Evolutionary conservation across 352 stramenopile species (phyloP), one percentile per base, ranked within the genome.

Genomic region (Phytophthora citricola): DNA sequence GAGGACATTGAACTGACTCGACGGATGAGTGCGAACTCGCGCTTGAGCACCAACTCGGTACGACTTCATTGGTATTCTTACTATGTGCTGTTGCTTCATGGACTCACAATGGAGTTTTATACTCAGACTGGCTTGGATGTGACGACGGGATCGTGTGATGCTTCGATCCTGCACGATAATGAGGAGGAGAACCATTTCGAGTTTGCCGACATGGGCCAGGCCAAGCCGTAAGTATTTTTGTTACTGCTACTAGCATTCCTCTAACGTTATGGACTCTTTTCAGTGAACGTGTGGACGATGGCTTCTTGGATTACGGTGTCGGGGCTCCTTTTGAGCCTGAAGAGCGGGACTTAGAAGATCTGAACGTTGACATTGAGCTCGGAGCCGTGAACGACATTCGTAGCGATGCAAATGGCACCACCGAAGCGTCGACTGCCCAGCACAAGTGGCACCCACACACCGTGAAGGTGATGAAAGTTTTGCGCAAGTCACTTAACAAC

Each of bases 401-500:
- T 57, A 82, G 76, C 27, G 89, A 91, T 67, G 74, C 81, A 24
- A 78, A 86, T 41, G 67, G 79, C 5, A 52, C 43, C 5, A 70
- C 74, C 32, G 78, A 63, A 24, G 77, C 63, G 9, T 84, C 81
- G 0, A 87, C 79, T 1, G 85, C 82, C 5, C 84, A 93, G 47
- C 91, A 98, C 78, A 98, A 99, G 67, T 99, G 97, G 97, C 97
- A 99, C 79, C 97, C 97, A 36, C 95, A 99, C 75, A 99, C 97
- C 1, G 86, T 98, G 53, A 98, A 98, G 68, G 96, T 99, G 54
- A 94, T 94, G 81, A 90, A 92, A 40, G 85, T 95, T n/a, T 38
- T 96, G 69, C 81, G 84, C 10, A 78, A 84, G 50, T 90, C 89
- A 7, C 69, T 96, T 12, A 58, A 86, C 14, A 66, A 94, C 50